Percentiles rank a stretch among this genome's conserved stretches.
phyloP scores from a whole-genome alignment of 805 yeast species.

The Lipomyces yamadae region DNA sequence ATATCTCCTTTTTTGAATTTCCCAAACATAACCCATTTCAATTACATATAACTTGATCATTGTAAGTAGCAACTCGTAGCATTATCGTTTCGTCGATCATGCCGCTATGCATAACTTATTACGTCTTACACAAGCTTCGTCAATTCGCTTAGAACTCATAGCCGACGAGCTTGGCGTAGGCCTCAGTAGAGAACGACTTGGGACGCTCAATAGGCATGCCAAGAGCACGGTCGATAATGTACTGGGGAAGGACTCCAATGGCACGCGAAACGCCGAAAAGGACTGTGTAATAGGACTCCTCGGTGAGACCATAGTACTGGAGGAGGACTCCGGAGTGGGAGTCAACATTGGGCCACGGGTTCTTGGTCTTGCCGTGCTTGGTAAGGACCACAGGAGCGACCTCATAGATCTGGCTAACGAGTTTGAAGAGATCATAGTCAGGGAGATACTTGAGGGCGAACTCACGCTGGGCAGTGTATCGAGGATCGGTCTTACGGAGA shows the following conservation, averaged over 20 bases:
- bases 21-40: neutral
- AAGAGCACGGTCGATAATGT: conserved; percentile 81
- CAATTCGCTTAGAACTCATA: conserved; percentile 27
- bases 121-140: neutral
- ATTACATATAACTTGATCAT: neutral
- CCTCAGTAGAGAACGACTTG: conserved; percentile 91
- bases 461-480: conserved; percentile 84
- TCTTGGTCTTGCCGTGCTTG: conserved; percentile 87
- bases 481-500: conserved; percentile 85
- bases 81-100: neutral
- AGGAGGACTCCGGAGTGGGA: conserved; percentile 84
- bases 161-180: conserved; percentile 75
- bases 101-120: neutral
- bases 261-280: conserved; percentile 87
- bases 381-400: conserved; percentile 82
- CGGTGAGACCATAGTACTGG: conserved; percentile 84
- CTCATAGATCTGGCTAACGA: conserved; percentile 76
- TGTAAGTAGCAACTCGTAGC: neutral
- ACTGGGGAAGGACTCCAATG: conserved; percentile 82
- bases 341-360: conserved; percentile 93
- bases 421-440: conserved; percentile 76
- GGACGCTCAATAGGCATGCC: conserved; percentile 88
- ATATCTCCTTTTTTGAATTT: neutral
- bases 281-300: conserved; percentile 83
- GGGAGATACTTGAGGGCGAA: conserved; percentile 78